These are phyloP conservation scores for Pseudogymnoascus destructans DNA, from an alignment of 2,329 filamentous ascomycete genomes.

Conservation along the genomic window DNA sequence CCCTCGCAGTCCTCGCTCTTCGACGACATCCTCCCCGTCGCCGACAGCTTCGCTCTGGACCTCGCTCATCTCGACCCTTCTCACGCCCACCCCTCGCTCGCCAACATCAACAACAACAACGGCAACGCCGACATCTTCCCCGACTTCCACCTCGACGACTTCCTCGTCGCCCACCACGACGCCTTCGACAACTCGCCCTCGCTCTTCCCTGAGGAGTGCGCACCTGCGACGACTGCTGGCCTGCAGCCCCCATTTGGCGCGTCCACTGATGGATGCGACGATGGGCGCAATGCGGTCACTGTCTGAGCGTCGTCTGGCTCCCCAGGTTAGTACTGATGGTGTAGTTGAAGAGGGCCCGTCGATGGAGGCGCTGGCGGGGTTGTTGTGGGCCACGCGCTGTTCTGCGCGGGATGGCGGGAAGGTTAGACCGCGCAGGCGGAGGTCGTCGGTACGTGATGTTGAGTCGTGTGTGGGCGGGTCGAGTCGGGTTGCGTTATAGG, in stretches of 20 bases:
- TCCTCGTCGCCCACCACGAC: conserved; percentile 14
- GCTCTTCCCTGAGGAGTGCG: conserved; percentile 16
- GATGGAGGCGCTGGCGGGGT: conserved; percentile 24
- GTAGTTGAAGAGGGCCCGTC: conserved; percentile 17
- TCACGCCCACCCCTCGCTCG: conserved; percentile 21
- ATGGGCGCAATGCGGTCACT: conserved; percentile 57
- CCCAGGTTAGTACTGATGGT: conserved; percentile 18
- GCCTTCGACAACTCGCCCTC: conserved; percentile 6
- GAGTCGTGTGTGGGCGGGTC: neutral
- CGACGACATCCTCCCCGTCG: conserved; percentile 62
- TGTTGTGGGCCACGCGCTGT: conserved; percentile 23
- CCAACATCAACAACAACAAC: conserved; percentile 39
- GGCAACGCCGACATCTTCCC: neutral
- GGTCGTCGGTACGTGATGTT: neutral
- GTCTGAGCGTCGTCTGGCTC: conserved; percentile 21
- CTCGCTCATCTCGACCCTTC: conserved; percentile 48
- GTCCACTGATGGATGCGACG: conserved; percentile 62
- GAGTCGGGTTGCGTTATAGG: neutral
- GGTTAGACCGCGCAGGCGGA: neutral
- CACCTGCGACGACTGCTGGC: conserved; percentile 42
- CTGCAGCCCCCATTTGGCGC: conserved; percentile 62
- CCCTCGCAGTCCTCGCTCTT: conserved; percentile 62
- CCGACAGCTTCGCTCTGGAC: conserved; percentile 52
- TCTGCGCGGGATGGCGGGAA: neutral
- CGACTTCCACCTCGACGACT: conserved; percentile 40